These are phyloP conservation scores for Nissolia schottii DNA, from an alignment of 306 rosid species.

Conservation along the genomic window DNA sequence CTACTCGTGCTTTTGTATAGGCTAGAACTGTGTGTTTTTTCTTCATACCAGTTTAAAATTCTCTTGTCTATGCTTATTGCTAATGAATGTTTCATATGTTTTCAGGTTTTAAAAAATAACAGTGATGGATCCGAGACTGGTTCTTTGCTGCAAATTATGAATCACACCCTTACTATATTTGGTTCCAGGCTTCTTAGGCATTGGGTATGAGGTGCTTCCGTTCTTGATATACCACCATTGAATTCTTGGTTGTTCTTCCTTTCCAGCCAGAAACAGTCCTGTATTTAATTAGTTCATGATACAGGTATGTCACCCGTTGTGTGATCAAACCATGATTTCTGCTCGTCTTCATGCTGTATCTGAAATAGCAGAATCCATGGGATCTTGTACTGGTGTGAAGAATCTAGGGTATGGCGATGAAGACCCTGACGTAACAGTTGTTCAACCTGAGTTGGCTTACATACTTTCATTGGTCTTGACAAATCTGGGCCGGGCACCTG, in stretches of 20 bases:
- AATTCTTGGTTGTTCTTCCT: not conserved
- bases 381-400: slow-evolving; percentile 49
- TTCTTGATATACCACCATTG: slow-evolving; percentile 4
- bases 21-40: slow-evolving; percentile 14
- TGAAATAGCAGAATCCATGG: slow-evolving; percentile 85
- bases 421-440: slow-evolving; percentile 36
- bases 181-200: slow-evolving; percentile 94
- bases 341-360: slow-evolving; percentile 88
- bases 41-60: slow-evolving; percentile 5
- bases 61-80: slow-evolving; percentile 2
- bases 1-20: not conserved
- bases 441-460: slow-evolving; percentile 46
- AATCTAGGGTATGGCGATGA: slow-evolving; percentile 32
- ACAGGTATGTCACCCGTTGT: slow-evolving; percentile 87
- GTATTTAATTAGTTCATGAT: slow-evolving; percentile 33
- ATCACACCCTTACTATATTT: slow-evolving; percentile 73
- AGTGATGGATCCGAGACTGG: slow-evolving; percentile 84
- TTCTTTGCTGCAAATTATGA: slow-evolving; percentile 82
- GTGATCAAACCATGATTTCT: slow-evolving; percentile 73
- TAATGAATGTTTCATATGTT: slow-evolving; percentile 18
- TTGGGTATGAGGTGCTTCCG: slow-evolving; percentile 56
- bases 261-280: not conserved
- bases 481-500: slow-evolving; percentile 66
- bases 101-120: slow-evolving; percentile 73
- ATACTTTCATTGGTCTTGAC: slow-evolving; percentile 71